These are phyloP conservation scores for Fusarium protoensiforme DNA, from an alignment of 2,329 filamentous ascomycete genomes.

Conservation along the genomic window DNA sequence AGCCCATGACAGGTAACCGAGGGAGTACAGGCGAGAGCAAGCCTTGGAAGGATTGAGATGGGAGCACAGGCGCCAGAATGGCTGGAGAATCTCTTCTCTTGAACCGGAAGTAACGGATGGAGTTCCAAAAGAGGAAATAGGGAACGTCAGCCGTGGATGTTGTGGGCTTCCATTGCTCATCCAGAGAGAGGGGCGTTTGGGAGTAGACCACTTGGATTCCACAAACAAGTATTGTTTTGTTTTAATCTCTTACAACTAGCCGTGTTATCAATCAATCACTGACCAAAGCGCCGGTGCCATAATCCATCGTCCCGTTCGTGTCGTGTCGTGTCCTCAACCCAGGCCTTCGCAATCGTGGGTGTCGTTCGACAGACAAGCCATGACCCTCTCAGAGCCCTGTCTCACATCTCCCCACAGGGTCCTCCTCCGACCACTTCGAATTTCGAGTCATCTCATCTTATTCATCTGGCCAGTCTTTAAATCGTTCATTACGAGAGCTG, in stretches of 20 bases:
- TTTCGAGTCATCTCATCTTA: slow-evolving; percentile 12
- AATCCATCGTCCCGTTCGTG: not conserved
- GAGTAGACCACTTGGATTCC: not conserved
- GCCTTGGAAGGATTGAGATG: not conserved
- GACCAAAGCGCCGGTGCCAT: not conserved
- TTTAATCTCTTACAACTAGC: not conserved
- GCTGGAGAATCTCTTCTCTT: not conserved
- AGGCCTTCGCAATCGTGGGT: not conserved
- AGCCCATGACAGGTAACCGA: not conserved
- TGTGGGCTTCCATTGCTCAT: not conserved
- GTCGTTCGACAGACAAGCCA: slow-evolving; percentile 10
- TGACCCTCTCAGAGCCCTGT: not conserved
- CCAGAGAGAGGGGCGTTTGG: not conserved
- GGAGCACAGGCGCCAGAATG: not conserved
- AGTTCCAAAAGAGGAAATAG: not conserved
- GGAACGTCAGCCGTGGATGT: not conserved
- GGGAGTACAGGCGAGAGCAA: not conserved
- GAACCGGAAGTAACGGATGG: not conserved
- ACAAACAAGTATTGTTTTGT: not conserved
- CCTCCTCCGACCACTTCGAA: not conserved
- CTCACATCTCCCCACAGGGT: slow-evolving; percentile 4
- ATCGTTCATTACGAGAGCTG: not conserved
- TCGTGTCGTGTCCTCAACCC: not conserved
- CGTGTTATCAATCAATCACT: not conserved
- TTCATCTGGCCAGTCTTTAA: slow-evolving; percentile 1